These are phyloP conservation scores for Arabidopsis thaliana DNA, from an alignment of 345 rosid species.

Conservation along the genomic window TAIR10.1 NC_003076.8:16170501-16171000, in stretches of 20 bases:
- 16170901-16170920: slow-evolving; percentile 79
- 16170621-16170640: slow-evolving; percentile 58
- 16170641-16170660: slow-evolving; percentile 65
- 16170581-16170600: slow-evolving; percentile 61
- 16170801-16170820: slow-evolving; percentile 60
- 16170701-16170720: slow-evolving; percentile 52
- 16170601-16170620: slow-evolving; percentile 57
- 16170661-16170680: slow-evolving; percentile 71
- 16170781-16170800: slow-evolving; percentile 65
- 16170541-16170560: slow-evolving; percentile 73
- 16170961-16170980: slow-evolving; percentile 66
- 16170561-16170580: slow-evolving; percentile 63
- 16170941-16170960: slow-evolving; percentile 78
- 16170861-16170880: slow-evolving; percentile 65
- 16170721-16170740: slow-evolving; percentile 63
- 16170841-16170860: slow-evolving; percentile 53
- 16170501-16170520: slow-evolving; percentile 48
- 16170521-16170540: slow-evolving; percentile 71
- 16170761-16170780: slow-evolving; percentile 64
- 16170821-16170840: slow-evolving; percentile 52
- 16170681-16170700: slow-evolving; percentile 60
- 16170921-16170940: slow-evolving; percentile 70
- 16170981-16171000: slow-evolving; percentile 57
- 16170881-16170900: slow-evolving; percentile 64
- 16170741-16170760: slow-evolving; percentile 67